Evolutionary conservation across 108 stramenopile species (phyloP).

Genomic region (Nitzschia putrida): DNA sequence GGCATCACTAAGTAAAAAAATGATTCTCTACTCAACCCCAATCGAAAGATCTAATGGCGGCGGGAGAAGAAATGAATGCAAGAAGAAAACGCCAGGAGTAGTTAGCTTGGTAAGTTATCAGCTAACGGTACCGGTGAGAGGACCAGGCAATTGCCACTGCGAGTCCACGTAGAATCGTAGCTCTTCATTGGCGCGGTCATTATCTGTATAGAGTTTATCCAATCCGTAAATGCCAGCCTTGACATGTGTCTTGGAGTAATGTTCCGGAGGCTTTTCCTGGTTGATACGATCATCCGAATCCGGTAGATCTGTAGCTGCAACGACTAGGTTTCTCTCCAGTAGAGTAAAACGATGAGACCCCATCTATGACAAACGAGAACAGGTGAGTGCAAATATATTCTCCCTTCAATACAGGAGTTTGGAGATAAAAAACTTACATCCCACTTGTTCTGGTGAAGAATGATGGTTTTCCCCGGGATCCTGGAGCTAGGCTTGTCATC

Average conservation of each 20-base stretch:
- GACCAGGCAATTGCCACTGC: constrained; percentile 31
- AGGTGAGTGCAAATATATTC: background rate
- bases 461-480: constrained; percentile 73
- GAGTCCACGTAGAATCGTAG: constrained; percentile 40
- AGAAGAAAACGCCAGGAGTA: too few relatives aligned
- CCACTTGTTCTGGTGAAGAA: constrained; percentile 81
- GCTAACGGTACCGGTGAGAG: background rate
- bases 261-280: constrained; percentile 43
- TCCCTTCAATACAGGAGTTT: too few relatives aligned
- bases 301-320: constrained; percentile 87
- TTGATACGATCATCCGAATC: constrained; percentile 77
- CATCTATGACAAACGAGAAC: constrained; percentile 40
- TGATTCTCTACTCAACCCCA: too few relatives aligned
- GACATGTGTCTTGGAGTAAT: constrained; percentile 61
- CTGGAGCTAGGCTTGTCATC: constrained; percentile 30
- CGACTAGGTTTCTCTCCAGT: constrained; percentile 71
- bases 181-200: constrained; percentile 39
- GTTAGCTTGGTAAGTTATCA: too few relatives aligned
- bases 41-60: too few relatives aligned
- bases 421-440: constrained; percentile 37
- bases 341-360: constrained; percentile 87
- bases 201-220: constrained; percentile 51
- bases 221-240: constrained; percentile 61
- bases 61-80: too few relatives aligned
- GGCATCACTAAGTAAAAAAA: too few relatives aligned